phyloP scores from a whole-genome alignment of 768 basidiomycete genomes.

The Sporobolomyces pararoseus region DNA sequence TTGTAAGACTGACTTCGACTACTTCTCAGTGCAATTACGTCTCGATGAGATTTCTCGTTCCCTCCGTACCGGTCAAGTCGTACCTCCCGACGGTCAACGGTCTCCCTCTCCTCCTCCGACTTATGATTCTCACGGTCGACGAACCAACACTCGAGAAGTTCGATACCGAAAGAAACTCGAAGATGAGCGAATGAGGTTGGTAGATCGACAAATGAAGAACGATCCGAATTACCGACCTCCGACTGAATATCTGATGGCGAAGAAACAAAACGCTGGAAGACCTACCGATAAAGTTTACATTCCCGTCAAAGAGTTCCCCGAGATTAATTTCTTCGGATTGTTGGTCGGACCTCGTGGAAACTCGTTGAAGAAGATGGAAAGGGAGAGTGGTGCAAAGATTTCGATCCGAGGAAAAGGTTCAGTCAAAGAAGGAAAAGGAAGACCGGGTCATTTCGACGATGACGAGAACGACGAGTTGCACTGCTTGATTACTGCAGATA shows the following conservation, averaged over 20 bases:
- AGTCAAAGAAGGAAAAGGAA: conserved; percentile 96
- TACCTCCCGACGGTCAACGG: conserved; percentile 90
- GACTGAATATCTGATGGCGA: conserved; percentile 91
- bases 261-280: conserved; percentile 69
- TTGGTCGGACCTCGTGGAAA: conserved; percentile 98
- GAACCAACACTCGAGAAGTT: conserved; percentile 97
- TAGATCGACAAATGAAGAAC: conserved; percentile 93
- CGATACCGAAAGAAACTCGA: conserved; percentile 69
- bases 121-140: conserved; percentile 93
- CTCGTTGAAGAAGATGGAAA: conserved; percentile 99
- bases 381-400: conserved; percentile 96
- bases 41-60: conserved; percentile 97
- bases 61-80: conserved; percentile 84
- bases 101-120: conserved; percentile 96
- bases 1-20: background rate
- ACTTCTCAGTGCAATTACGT: conserved; percentile 65
- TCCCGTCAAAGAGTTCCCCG: conserved; percentile 98
- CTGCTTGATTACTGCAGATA: conserved; percentile 89
- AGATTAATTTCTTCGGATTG: conserved; percentile 99
- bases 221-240: conserved; percentile 98
- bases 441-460: conserved; percentile 75
- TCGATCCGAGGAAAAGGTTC: conserved; percentile 97
- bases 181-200: conserved; percentile 71
- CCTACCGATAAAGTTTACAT: conserved; percentile 99
- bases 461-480: conserved; percentile 99